Conservation (phyloP, 2,329 filamentous ascomycete genomes). For the Zasmidium cellare region DNA sequence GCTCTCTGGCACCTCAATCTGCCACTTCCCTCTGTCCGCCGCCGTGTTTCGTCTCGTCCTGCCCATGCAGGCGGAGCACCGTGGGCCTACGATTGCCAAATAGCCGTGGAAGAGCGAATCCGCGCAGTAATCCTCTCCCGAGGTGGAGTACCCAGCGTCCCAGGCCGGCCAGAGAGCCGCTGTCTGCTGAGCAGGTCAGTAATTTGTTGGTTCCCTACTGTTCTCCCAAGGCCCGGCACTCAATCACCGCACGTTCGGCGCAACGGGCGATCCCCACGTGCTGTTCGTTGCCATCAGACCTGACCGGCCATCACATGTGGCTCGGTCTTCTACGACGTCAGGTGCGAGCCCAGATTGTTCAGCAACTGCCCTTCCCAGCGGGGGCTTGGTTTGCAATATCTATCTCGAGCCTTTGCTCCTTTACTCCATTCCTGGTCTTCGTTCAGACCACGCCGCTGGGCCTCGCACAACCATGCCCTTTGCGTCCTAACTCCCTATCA, state of each 20-base stretch:
- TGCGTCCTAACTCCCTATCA: conserved; percentile 12
- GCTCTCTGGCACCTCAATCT: conserved; percentile 5
- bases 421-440: conserved; percentile 13
- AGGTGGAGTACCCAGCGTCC: conserved; percentile 7
- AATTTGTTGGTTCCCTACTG: conserved; percentile 2
- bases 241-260: conserved; percentile 11
- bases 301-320: conserved; percentile 7
- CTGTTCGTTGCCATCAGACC: conserved; percentile 7
- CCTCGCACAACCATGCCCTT: conserved; percentile 6
- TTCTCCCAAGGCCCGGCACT: neutral
- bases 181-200: conserved; percentile 21
- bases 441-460: neutral
- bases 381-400: neutral
- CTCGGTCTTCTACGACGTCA: conserved; percentile 2
- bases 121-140: neutral
- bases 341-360: conserved; percentile 4
- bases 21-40: conserved; percentile 28
- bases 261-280: conserved; percentile 17
- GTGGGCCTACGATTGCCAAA: neutral
- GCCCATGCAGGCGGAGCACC: conserved; percentile 8
- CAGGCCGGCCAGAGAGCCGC: conserved; percentile 4
- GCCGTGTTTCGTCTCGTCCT: neutral
- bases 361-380: neutral
- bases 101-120: neutral
- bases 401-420: conserved; percentile 6